These are phyloP conservation scores for Chimonanthus salicifolius DNA, from an alignment of 164 flowering plant species.

Conservation along the genomic window DNA sequence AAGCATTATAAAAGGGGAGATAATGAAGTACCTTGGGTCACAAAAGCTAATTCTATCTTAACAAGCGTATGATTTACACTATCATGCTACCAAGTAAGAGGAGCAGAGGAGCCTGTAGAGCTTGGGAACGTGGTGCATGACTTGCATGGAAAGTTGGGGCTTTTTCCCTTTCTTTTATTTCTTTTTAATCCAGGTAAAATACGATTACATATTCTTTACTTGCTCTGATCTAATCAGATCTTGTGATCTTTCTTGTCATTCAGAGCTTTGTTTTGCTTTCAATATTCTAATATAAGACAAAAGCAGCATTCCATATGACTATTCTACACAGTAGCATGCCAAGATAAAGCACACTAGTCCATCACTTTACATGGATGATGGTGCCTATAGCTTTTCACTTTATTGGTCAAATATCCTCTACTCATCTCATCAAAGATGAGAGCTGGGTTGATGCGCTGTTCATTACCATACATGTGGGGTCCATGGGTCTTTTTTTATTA, in stretches of 20 bases:
- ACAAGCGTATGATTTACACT: not conserved
- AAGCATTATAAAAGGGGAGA: not conserved
- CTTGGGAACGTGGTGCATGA: slow-evolving; percentile 30
- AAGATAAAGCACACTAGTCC: slow-evolving; percentile 14
- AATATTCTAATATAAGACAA: slow-evolving; percentile 44
- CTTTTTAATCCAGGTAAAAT: slow-evolving; percentile 9
- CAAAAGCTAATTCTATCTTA: not conserved
- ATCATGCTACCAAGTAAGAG: not conserved
- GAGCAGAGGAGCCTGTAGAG: not conserved
- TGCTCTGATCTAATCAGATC: slow-evolving; percentile 27
- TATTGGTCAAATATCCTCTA: slow-evolving; percentile 35
- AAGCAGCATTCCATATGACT: slow-evolving; percentile 34
- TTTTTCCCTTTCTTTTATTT: slow-evolving; percentile 8
- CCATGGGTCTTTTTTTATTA: not conserved
- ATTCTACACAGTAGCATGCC: slow-evolving; percentile 1
- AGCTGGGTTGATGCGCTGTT: not conserved
- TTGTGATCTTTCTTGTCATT: slow-evolving; percentile 14
- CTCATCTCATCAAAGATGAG: not conserved
- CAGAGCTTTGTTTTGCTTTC: slow-evolving; percentile 25
- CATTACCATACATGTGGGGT: not conserved
- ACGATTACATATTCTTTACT: slow-evolving; percentile 45
- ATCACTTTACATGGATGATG: slow-evolving; percentile 36
- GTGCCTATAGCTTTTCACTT: slow-evolving; percentile 59
- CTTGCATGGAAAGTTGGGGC: slow-evolving; percentile 48
- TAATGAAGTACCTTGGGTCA: no score